A percentile compares a stretch with the other conserved stretches of the same genome.
These are phyloP conservation scores for Osmozyma mogii DNA, from an alignment of 805 yeast species.

Conservation along the genomic window DNA sequence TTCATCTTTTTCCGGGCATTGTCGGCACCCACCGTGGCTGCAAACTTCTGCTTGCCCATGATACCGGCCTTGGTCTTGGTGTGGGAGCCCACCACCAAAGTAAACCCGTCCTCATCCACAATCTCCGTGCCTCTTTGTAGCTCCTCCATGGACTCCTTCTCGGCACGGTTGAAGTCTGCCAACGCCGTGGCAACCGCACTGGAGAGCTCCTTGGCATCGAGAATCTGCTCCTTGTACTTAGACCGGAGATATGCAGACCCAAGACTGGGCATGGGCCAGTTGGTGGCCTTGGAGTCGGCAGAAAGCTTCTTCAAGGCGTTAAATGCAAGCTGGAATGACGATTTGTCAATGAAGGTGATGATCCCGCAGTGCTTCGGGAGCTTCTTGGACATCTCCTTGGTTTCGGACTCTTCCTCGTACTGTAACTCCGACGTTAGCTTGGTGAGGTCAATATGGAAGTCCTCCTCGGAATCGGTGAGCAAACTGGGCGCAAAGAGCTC, in stretches of 20 bases:
- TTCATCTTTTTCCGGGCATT: slow-evolving; percentile 45
- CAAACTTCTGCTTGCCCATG: slow-evolving; percentile 43
- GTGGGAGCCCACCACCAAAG: slow-evolving; percentile 80
- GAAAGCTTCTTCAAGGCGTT: slow-evolving; percentile 49
- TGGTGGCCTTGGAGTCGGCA: slow-evolving; percentile 13
- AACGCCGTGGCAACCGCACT: slow-evolving; percentile 53
- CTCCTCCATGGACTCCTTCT: slow-evolving; percentile 50
- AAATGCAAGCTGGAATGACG: slow-evolving; percentile 58
- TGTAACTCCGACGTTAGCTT: slow-evolving; percentile 52
- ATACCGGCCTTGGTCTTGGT: slow-evolving; percentile 74
- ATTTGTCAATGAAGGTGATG: slow-evolving; percentile 65
- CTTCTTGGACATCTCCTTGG: slow-evolving; percentile 27
- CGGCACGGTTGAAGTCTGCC: slow-evolving; percentile 61
- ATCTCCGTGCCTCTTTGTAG: slow-evolving; percentile 46
- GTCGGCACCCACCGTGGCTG: slow-evolving; percentile 28
- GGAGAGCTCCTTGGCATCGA: slow-evolving; percentile 47
- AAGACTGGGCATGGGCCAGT: slow-evolving; percentile 33
- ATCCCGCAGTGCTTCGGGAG: slow-evolving; percentile 71
- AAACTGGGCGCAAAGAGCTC: slow-evolving; percentile 35
- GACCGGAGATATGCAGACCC: slow-evolving; percentile 39
- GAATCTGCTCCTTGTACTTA: slow-evolving; percentile 22
- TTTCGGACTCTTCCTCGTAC: slow-evolving; percentile 18
- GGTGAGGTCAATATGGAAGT: slow-evolving; percentile 41
- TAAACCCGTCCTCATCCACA: slow-evolving; percentile 93
- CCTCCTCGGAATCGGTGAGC: slow-evolving; percentile 36